Evolutionary conservation across 2,329 filamentous ascomycete species (phyloP).

Genomic region (Emydomyces testavorans): DNA sequence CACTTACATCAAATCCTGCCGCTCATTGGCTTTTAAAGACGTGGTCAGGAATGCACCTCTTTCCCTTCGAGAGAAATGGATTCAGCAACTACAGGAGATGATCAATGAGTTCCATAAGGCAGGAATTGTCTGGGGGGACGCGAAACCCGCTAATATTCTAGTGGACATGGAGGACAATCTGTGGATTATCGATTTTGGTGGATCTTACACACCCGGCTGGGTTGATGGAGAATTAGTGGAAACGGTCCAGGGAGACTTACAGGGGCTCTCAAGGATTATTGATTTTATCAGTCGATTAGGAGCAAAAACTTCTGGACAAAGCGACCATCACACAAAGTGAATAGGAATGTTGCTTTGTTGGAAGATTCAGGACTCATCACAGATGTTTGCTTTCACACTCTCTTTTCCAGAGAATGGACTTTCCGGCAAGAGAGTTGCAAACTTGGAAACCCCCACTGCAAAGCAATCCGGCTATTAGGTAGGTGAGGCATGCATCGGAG

Average conservation of each 20-base stretch:
- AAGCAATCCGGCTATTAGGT: too few species aligned
- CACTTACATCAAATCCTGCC: slow-evolving; percentile 8
- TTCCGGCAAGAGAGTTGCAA: too few species aligned
- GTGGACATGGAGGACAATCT: slow-evolving; percentile 18
- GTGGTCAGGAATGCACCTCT: neutral
- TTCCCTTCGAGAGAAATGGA: slow-evolving; percentile 5
- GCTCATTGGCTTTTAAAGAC: slow-evolving; percentile 5
- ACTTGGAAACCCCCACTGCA: too few species aligned
- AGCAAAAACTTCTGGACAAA: too few species aligned
- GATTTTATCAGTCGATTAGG: neutral
- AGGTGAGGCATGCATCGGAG: too few species aligned
- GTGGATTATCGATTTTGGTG: slow-evolving; percentile 23
- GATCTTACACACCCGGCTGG: slow-evolving; percentile 9
- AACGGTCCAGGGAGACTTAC: slow-evolving; percentile 6
- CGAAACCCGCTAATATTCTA: slow-evolving; percentile 22
- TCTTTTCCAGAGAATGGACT: too few species aligned
- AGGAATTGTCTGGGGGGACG: slow-evolving; percentile 21
- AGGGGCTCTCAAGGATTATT: slow-evolving; percentile 9
- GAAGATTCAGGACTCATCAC: too few species aligned
- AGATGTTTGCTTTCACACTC: too few species aligned
- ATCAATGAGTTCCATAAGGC: slow-evolving; percentile 4
- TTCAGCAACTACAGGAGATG: neutral
- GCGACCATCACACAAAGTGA: too few species aligned
- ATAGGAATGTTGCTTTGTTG: too few species aligned
- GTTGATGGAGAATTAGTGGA: slow-evolving; percentile 5